These are phyloP conservation scores for Globisporangium perplexum DNA, from an alignment of 352 stramenopile species.

Conservation along the genomic window DNA sequence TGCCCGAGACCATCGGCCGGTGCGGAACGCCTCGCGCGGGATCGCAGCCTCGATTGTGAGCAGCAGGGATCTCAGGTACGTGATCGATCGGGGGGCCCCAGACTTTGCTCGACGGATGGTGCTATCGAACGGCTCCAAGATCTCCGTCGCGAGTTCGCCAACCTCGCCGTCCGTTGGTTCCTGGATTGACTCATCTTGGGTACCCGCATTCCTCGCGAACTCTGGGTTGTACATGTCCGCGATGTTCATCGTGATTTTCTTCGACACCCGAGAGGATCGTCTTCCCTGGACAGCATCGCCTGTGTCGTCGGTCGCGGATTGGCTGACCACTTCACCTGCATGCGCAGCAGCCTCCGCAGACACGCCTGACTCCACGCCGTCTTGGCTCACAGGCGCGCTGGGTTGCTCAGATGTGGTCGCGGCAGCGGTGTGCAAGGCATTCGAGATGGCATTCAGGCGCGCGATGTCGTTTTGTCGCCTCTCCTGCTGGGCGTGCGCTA, in stretches of 20 bases:
- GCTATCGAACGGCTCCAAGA: conserved; percentile 47
- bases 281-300: conserved; percentile 17
- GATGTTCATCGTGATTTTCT: conserved; percentile 76
- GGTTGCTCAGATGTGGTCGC: background rate
- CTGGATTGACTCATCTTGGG: conserved; percentile 9
- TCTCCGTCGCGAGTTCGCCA: conserved; percentile 60
- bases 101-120: conserved; percentile 48
- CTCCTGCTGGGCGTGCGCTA: conserved; percentile 23
- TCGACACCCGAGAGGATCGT: conserved; percentile 58
- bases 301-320: conserved; percentile 1
- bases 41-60: conserved; percentile 69
- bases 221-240: conserved; percentile 76
- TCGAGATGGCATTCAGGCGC: conserved; percentile 25
- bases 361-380: background rate
- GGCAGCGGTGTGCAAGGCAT: conserved; percentile 13
- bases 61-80: conserved; percentile 60
- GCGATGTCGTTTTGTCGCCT: conserved; percentile 18
- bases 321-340: background rate
- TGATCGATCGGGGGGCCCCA: conserved; percentile 29
- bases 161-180: conserved; percentile 70
- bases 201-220: conserved; percentile 26
- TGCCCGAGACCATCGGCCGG: conserved; percentile 52
- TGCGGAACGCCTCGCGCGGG: conserved; percentile 73
- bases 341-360: background rate
- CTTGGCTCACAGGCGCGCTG: background rate